Evolutionary conservation across 2,329 filamentous ascomycete genomes (phyloP), one percentile per base, ranked within the genome.

Genomic region (Xylaria sp.): DNA sequence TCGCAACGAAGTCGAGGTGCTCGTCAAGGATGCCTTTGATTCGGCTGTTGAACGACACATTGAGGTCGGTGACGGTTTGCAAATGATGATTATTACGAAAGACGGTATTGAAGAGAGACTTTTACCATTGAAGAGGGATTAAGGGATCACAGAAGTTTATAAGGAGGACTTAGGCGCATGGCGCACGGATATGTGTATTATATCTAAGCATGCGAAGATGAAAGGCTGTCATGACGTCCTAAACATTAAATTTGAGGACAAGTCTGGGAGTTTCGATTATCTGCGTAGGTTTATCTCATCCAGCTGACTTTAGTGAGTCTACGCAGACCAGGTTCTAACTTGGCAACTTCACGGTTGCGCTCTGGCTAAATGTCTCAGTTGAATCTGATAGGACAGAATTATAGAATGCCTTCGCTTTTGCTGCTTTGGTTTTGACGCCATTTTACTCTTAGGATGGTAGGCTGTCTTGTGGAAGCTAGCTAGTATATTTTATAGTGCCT

Each of bases 41-140:
- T 97, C 95, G 81, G 96, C 97, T 3, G 95, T 97, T 40, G 96
- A 99, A 88, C 92, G 96, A 83, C 96, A 99, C 84, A 99, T 99
- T 75, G 96, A 99, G 86, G 97, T 99, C 71, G 96, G 96, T 81
- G 96, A 99, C 84, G 91, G 92, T 60, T 83, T 99, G 80, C 96
- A 99, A 86, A 94, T 98, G 89, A 87, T 99, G 87, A 90, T 97
- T 75, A 93, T 98, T 77, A 97, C 94, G 58, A 89, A 87, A 81
- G 86, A 93, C 62, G 96, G 96, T 12, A 94, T 98, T 78, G 88
- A 97, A 84, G 96, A 99, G 86, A 88, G 89, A 60, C 91, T 92
- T 78, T 83, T 91, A 75, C 91, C 92, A 32, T 84, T 99, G 84
- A 99, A 99, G 92, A 90, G 90, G 84, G 94, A 97, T 82, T 97